Base-by-base conservation (phyloP, 2,329 filamentous ascomycete genomes). In the Beauveria australis region DNA sequence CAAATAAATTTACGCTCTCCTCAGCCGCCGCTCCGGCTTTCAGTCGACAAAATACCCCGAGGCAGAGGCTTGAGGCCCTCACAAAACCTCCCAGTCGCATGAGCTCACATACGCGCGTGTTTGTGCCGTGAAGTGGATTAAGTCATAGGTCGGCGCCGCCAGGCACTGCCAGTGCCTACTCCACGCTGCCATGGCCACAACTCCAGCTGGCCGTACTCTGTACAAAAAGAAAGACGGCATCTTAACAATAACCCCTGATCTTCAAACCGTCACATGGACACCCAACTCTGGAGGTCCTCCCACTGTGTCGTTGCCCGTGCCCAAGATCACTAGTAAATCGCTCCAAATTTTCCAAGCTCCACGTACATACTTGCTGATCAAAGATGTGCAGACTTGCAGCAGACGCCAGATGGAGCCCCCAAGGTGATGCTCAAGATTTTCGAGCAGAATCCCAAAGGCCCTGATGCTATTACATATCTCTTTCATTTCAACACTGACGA, bases 141-240 rank as follows among this genome's bases (percentile, higher is more conserved):
- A 52, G 48, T 46, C 26, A 53, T n/a, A 37, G 33, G 33, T 37
- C 40, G 28, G 24, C 37, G 37, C 56, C 24, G 40, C 24, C 48
- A 10, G 48, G 55, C 53, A 57, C 16, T 37, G 18, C n/a, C 9
- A 53, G 57, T 53, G 57, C 49, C 57, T 37, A 18, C 47, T 40
- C 26, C n/a, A 30, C 28, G 57, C 44, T 62, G 67, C 58, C 51
- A 87, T 88, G 85, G 76, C 81, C 30, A 73, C 81, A 33, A 73
- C 80, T 64, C 85, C 84, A 57, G 82, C 79, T 67, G 90, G 87
- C 62, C 84, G 82, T 64, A 87, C 89, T 57, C 80, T 87, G 62
- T 97, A 94, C 81, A 97, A 97, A 78, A 99, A 97, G 80, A 94
- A 96, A 75, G 90, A 97, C 79, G 94, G 94, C 72, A 84, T 84